phyloP scores from a whole-genome alignment of 495 filamentous ascomycete species.

The Thozetella sp. region DNA sequence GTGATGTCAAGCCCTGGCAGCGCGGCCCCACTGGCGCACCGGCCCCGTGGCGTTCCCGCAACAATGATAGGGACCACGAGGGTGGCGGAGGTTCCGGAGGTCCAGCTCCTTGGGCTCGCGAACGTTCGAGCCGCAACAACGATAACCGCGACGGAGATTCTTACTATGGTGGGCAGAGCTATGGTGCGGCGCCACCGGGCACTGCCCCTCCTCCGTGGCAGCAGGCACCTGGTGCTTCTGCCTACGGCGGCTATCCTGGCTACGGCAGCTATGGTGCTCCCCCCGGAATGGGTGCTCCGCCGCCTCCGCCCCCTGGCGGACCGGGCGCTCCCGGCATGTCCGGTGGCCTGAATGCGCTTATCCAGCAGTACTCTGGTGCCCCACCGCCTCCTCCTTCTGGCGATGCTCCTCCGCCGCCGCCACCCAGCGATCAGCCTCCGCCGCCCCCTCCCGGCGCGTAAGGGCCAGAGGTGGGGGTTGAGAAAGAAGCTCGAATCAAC shows the following conservation, averaged over 20 bases:
- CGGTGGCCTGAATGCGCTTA: constrained; percentile 61
- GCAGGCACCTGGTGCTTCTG: constrained; percentile 57
- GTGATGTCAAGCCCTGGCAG: constrained; percentile 84
- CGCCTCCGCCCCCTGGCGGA: constrained; percentile 58
- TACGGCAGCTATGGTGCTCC: constrained; percentile 63
- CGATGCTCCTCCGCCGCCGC: constrained; percentile 73
- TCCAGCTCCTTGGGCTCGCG: constrained; percentile 57
- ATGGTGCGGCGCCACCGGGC: constrained; percentile 45
- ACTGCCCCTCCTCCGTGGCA: constrained; percentile 67
- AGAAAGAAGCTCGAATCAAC: not conserved
- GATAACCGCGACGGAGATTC: constrained; percentile 16
- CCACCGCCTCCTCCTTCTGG: constrained; percentile 56
- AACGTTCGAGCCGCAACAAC: constrained; percentile 44
- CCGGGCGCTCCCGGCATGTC: constrained; percentile 61
- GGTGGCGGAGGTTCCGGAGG: constrained; percentile 33
- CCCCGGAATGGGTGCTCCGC: constrained; percentile 53
- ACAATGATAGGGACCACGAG: constrained; percentile 42
- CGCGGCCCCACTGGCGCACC: constrained; percentile 84
- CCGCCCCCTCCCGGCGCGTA: constrained; percentile 68
- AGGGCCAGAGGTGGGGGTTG: constrained; percentile 1
- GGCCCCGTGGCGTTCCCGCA: constrained; percentile 70
- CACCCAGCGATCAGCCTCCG: constrained; percentile 75
- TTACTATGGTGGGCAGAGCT: constrained; percentile 50
- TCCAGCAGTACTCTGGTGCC: constrained; percentile 65
- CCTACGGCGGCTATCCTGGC: constrained; percentile 57